phyloP scores from a whole-genome alignment of 441 rosid genomes.

The Euphorbia corollata region DNA sequence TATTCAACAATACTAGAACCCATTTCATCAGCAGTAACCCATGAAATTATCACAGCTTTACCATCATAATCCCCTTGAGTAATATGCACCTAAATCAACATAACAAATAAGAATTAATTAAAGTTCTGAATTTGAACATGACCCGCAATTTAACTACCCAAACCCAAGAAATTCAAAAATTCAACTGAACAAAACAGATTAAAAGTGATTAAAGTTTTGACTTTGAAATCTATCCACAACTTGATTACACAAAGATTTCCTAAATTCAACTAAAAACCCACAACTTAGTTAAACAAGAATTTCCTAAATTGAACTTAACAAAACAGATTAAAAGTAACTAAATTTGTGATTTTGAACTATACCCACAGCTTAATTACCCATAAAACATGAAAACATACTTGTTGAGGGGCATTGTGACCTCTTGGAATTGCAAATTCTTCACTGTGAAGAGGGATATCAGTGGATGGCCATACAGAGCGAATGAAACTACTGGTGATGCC shows the following conservation, averaged over 20 bases:
- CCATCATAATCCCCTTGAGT: slow-evolving; percentile 91
- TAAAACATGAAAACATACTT: slow-evolving; percentile 24
- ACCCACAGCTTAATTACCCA: not conserved
- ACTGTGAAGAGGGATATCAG: slow-evolving; percentile 36
- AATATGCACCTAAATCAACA: slow-evolving; percentile 51
- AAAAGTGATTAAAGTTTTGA: too few relatives aligned
- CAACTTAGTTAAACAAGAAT: too few relatives aligned
- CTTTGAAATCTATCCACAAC: too few relatives aligned
- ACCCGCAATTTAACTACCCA: not conserved
- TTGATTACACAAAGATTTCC: too few relatives aligned
- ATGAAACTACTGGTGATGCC: slow-evolving; percentile 32
- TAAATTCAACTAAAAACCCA: too few relatives aligned
- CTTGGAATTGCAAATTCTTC: slow-evolving; percentile 38
- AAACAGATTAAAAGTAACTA: not conserved
- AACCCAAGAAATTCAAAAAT: slow-evolving; percentile 26
- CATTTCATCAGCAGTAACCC: slow-evolving; percentile 70
- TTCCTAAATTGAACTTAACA: not conserved
- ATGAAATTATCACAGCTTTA: slow-evolving; percentile 70
- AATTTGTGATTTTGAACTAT: not conserved
- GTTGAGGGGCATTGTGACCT: slow-evolving; percentile 45
- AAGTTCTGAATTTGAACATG: not conserved
- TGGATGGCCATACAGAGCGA: slow-evolving; percentile 39
- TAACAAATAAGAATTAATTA: not conserved
- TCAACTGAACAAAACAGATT: not conserved
- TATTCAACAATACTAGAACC: slow-evolving; percentile 47